These are phyloP conservation scores for Septoria linicola DNA, from an alignment of 2,329 filamentous ascomycete species.

Conservation along the genomic window DNA sequence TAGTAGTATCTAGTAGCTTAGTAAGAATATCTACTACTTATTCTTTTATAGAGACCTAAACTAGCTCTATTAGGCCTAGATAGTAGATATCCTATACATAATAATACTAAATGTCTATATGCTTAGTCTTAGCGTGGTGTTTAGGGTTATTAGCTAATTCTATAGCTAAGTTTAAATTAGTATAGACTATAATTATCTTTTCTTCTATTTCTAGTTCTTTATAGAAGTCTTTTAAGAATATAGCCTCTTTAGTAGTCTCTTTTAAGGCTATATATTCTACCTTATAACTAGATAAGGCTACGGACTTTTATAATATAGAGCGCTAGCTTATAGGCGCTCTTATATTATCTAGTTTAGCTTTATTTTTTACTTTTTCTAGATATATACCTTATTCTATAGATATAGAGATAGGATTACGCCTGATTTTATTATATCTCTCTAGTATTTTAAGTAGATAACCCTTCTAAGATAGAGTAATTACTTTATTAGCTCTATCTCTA, in stretches of 20 bases:
- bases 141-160: conserved; percentile 11
- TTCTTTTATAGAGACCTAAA: conserved; percentile 13
- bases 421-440: conserved; percentile 15
- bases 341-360: conserved; percentile 3
- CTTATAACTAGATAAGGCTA: conserved; percentile 13
- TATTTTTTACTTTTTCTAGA: conserved; percentile 9
- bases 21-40: conserved; percentile 12
- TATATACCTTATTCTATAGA: conserved; percentile 7
- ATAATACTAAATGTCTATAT: conserved; percentile 18
- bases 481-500: conserved; percentile 11
- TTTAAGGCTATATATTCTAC: conserved; percentile 14
- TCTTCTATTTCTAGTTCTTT: conserved; percentile 9
- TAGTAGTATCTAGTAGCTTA: conserved; percentile 3
- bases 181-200: conserved; percentile 3
- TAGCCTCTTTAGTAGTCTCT: conserved; percentile 10
- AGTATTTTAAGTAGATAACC: conserved; percentile 13
- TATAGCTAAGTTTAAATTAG: conserved; percentile 7
- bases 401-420: conserved; percentile 12
- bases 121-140: conserved; percentile 9
- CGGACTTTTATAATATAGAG: conserved; percentile 1
- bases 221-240: conserved; percentile 16
- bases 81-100: conserved; percentile 1
- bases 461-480: conserved; percentile 8
- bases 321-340: neutral
- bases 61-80: conserved; percentile 5